phyloP scores from a whole-genome alignment of 1,284 basidiomycete genomes.

The Cronartium quercuum region DNA sequence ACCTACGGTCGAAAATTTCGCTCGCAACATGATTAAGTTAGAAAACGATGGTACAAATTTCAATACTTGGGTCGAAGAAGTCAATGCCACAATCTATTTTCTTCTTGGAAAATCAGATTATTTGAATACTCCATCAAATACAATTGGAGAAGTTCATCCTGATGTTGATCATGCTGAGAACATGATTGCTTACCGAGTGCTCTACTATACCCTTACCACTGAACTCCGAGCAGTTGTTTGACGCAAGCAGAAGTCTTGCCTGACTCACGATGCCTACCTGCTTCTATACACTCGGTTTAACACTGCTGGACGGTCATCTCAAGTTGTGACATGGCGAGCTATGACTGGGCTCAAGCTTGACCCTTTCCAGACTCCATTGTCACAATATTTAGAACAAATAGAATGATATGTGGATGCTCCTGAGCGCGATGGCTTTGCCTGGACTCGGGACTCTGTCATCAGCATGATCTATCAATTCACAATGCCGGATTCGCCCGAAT shows the following conservation, averaged over 20 bases:
- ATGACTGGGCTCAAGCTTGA: background rate
- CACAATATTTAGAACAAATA: background rate
- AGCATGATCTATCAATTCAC: background rate
- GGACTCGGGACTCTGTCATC: background rate
- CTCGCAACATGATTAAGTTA: background rate
- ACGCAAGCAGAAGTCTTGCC: background rate
- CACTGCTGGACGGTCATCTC: background rate
- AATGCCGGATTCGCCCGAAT: background rate
- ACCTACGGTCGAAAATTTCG: background rate
- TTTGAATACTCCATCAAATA: background rate
- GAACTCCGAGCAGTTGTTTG: background rate
- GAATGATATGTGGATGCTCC: background rate
- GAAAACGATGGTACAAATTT: background rate
- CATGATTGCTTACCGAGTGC: background rate
- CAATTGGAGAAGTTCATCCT: background rate
- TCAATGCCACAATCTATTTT: background rate
- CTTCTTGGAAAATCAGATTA: background rate
- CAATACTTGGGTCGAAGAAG: background rate
- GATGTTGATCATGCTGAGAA: background rate
- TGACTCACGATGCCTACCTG: background rate
- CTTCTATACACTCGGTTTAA: background rate
- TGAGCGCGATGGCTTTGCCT: background rate
- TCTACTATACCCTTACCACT: background rate
- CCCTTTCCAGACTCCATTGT: background rate
- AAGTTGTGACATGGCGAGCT: background rate